These are phyloP conservation scores for Stereocaulon alpinum DNA, from an alignment of 495 filamentous ascomycete species.

Conservation along the genomic window DNA sequence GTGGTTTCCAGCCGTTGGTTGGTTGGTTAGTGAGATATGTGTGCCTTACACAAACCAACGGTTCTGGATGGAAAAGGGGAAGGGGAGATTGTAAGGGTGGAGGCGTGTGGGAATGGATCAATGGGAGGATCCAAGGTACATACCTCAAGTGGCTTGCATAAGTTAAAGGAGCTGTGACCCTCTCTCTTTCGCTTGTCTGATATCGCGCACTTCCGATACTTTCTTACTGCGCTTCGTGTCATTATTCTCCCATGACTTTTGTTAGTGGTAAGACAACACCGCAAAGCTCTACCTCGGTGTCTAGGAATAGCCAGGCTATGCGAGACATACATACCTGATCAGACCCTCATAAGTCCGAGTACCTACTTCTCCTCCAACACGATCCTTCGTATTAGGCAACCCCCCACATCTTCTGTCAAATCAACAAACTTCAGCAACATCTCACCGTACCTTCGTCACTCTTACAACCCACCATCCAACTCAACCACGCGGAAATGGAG, in stretches of 20 bases:
- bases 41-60: neutral
- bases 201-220: no score
- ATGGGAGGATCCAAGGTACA: neutral
- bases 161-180: neutral
- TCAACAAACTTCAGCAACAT: neutral
- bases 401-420: no score
- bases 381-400: no score
- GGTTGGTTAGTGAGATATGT: neutral
- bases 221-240: no score
- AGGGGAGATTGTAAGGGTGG: neutral
- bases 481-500: constrained; percentile 24
- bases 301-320: no score
- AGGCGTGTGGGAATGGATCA: neutral
- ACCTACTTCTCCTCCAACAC: no score
- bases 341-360: no score
- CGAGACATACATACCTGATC: no score
- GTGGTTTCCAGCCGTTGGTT: neutral
- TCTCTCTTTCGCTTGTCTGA: neutral
- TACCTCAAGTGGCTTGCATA: neutral
- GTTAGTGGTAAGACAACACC: no score
- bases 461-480: constrained; percentile 1
- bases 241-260: no score
- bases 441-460: neutral
- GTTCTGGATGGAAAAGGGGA: neutral
- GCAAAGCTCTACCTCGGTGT: no score